Base-by-base conservation (phyloP, 768 basidiomycete species). In the Gloeopeniophorella convolvens region DNA sequence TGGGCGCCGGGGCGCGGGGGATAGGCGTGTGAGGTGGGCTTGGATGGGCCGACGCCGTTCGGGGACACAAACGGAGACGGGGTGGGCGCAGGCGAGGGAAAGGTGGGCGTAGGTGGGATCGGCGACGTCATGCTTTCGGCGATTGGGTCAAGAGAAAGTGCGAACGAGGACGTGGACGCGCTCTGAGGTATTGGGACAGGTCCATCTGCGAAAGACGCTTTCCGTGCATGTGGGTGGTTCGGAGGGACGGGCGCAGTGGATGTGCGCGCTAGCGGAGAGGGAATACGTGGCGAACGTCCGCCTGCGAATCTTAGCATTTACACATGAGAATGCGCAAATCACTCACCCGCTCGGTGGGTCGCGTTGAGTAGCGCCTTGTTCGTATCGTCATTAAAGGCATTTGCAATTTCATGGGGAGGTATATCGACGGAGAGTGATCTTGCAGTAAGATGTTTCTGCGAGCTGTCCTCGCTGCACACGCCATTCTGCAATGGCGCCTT, bases 171-270 rank as follows among this genome's bases (percentile, higher is more conserved):
- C 18, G 64, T 53, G 9, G 67, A 65, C 1, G 66, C 58, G 44
- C 60, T 64, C 6, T 62, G 60, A 1, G 63, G 57, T n/a, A 60
- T 56, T 4, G 51, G 26, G 26, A 46, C 32, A 6, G 43, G 39
- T 12, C 2, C 23, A 30, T 40, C 45, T 44, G 40, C 4, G 3
- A 86, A 65, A 15, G 86, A 89, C 16, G 79, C 72, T 62, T 89
- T 89, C 28, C 87, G 78, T 0, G 84, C 87, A 54, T 89, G 87
- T 0, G 87, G 87, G 59, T 89, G 87, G 34, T 77, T 73, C 1
- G 78, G 68, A 1, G 77, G 69, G 0, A 83, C 26, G 4, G 50
- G 46, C 11, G 49, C n/a, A 30, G 52, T 16, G 36, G 76, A 66
- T 2, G 74, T 76, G 13, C 80, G 78, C 6, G 75, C 63, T 33